Conservation (phyloP, 1,284 basidiomycete genomes). For the Ustilago loliicola region DNA sequence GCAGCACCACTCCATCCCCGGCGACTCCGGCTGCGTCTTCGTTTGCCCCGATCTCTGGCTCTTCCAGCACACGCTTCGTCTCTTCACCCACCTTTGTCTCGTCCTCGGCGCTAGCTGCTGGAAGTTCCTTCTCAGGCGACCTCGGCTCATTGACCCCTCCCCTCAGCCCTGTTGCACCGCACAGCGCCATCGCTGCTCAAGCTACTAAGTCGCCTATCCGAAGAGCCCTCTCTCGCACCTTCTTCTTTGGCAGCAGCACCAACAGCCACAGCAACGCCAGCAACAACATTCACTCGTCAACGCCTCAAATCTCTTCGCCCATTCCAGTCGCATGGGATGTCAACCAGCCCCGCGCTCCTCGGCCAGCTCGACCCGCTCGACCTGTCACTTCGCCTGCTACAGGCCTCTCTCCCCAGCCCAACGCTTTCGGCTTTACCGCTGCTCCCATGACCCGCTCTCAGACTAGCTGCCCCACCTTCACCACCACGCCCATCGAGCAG, state of each 20-base stretch:
- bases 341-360: constrained; percentile 12
- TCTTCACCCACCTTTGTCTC: constrained; percentile 40
- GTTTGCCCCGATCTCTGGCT: constrained; percentile 7
- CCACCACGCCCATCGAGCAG: constrained; percentile 8
- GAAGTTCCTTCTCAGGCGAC: not conserved
- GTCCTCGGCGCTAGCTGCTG: constrained; percentile 18
- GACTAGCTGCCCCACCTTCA: constrained; percentile 16
- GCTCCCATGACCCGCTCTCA: constrained; percentile 17
- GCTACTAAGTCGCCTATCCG: constrained; percentile 37
- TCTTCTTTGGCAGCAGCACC: constrained; percentile 26
- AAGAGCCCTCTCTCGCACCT: constrained; percentile 30
- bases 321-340: constrained; percentile 3
- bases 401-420: constrained; percentile 12
- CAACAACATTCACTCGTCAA: constrained; percentile 1
- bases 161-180: constrained; percentile 21
- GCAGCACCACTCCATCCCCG: constrained; percentile 21
- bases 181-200: constrained; percentile 13
- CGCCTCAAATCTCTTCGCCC: constrained; percentile 17
- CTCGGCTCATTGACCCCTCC: constrained; percentile 36
- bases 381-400: constrained; percentile 18
- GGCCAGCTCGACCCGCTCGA: constrained; percentile 16
- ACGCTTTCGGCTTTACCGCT: constrained; percentile 16
- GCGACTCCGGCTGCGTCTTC: constrained; percentile 22
- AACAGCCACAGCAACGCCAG: constrained; percentile 3
- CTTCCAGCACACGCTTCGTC: constrained; percentile 27